These are phyloP conservation scores for Hymenoscyphus infarciens DNA, from an alignment of 2,329 filamentous ascomycete species.

Conservation along the genomic window DNA sequence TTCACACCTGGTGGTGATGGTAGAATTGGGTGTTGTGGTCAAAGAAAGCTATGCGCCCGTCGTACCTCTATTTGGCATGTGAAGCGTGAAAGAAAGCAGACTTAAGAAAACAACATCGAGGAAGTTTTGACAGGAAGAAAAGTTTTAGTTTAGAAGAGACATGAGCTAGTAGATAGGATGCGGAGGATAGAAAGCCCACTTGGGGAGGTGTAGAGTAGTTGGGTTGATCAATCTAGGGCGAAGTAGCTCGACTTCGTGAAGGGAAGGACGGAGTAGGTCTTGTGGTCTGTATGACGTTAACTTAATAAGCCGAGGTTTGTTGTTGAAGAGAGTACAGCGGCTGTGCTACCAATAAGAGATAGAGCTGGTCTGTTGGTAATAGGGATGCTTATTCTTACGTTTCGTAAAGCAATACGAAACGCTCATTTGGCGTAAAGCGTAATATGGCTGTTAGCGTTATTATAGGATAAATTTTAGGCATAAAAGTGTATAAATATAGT, in stretches of 20 bases:
- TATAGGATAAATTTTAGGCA: too few relatives aligned
- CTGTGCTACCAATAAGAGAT: background rate
- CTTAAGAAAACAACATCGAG: background rate
- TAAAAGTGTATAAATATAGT: too few relatives aligned
- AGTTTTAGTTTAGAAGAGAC: slow-evolving; percentile 8
- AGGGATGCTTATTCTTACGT: too few relatives aligned
- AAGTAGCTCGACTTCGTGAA: background rate
- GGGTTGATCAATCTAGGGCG: background rate
- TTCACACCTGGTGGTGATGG: slow-evolving; percentile 22
- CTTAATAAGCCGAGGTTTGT: background rate
- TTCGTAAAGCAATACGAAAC: too few relatives aligned
- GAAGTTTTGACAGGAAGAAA: slow-evolving; percentile 5
- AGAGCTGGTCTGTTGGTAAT: background rate
- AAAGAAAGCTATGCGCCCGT: background rate
- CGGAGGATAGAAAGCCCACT: background rate
- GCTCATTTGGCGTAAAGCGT: too few relatives aligned
- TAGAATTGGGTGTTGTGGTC: background rate
- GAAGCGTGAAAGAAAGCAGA: background rate
- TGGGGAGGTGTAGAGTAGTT: background rate
- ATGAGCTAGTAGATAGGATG: background rate
- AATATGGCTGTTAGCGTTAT: too few relatives aligned
- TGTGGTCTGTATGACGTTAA: background rate
- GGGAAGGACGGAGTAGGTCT: background rate
- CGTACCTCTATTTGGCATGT: slow-evolving; percentile 11
- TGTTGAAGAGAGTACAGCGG: background rate